Evolutionary conservation across 257 asterid genomes (phyloP), one percentile per base, ranked within the genome.

Genomic region (Ballota nigra): DNA sequence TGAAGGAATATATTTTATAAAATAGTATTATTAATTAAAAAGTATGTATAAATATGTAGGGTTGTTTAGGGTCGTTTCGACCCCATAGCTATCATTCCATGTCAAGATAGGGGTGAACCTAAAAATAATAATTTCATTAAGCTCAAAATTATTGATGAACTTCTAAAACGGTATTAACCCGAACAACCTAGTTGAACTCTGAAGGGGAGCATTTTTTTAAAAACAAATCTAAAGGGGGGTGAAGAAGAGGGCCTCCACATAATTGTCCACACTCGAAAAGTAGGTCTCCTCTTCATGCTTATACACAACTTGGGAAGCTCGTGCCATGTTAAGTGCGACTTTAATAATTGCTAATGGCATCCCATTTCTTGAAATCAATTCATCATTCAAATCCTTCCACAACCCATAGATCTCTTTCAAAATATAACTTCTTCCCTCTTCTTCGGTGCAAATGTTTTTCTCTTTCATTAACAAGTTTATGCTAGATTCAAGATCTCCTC

Each of bases 231-330:
- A n/a, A n/a, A 86, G 66, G n/a, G 96, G 90, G n/a, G 91, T 85
- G 77, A 87, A 87, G 82, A 89, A 89, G 63, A 89, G 80, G 61
- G 86, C 80, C 81, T 85, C 79, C 18, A 87, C 93, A 61, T 89
- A 87, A 68, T 87, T 89, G 77, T 89, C 93, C 0, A 89, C 96
- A 55, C 85, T 89, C 2, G 88, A 87, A n/a, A 82, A 82, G 47
- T 89, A 89, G 4, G 81, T 70, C 47, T 85, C 84, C 51, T 83
- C 89, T 2, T 89, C 83, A 55, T 89, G 96, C 71, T 89, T 89
- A 82, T 89, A 89, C 57, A 89, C 91, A 6, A 89, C 89, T 75
- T 85, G 91, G 0, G 96, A 85, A 74, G 91, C 85, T 58, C 96
- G 76, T 0, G 96, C 93, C 96, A 89, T 89, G 77, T 89, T 87